These are phyloP conservation scores for Dactylis glomerata DNA, from an alignment of 176 grass and related monocot genomes.

Conservation along the genomic window DNA sequence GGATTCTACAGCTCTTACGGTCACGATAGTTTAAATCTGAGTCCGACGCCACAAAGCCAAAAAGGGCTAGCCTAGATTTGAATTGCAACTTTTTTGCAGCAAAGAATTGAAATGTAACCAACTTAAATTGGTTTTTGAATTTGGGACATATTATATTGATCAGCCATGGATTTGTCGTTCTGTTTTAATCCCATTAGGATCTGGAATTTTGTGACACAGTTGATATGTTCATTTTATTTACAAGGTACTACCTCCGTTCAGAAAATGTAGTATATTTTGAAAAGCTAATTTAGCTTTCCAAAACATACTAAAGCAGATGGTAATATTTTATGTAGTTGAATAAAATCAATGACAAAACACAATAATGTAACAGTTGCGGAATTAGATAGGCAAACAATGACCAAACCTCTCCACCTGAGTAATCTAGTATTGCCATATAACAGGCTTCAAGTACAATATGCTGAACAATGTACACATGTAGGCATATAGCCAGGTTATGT, in stretches of 20 bases:
- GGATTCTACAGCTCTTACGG: too few relatives aligned
- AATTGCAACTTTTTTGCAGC: too few relatives aligned
- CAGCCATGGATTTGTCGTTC: not conserved
- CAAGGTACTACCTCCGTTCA: not conserved
- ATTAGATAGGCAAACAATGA: not conserved
- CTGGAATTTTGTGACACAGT: not conserved
- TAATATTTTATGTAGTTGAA: not conserved
- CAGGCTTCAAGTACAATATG: slow-evolving; percentile 34
- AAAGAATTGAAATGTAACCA: too few relatives aligned
- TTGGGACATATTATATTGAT: too few relatives aligned
- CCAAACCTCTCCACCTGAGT: not conserved
- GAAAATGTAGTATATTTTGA: too few relatives aligned
- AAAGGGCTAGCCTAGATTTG: too few relatives aligned
- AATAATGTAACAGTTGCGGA: not conserved
- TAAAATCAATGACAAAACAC: not conserved
- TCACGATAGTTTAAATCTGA: too few relatives aligned
- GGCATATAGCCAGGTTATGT: slow-evolving; percentile 15
- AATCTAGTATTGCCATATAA: slow-evolving; percentile 41
- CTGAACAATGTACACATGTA: slow-evolving; percentile 44
- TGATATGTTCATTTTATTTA: too few relatives aligned
- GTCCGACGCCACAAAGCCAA: too few relatives aligned
- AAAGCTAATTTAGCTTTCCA: too few relatives aligned
- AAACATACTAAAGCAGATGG: too few relatives aligned
- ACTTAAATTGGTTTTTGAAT: too few relatives aligned
- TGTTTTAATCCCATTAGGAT: not conserved